Evolutionary conservation across 129 eudicot genomes (phyloP), one percentile per base, ranked within the genome.

Genomic region (Kitagawia praeruptora): DNA sequence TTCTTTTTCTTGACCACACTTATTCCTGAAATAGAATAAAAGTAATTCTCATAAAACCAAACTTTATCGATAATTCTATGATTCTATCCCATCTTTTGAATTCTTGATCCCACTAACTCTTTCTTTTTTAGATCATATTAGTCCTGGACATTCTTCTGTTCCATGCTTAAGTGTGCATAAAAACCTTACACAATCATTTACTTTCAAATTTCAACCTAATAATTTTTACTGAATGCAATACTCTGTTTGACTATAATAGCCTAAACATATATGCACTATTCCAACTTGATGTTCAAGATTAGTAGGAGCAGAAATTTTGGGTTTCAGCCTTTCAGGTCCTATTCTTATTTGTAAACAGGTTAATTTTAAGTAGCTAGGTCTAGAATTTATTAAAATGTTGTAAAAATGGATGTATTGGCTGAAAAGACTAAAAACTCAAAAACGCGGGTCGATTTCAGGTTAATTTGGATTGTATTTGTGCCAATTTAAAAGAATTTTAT

Each of bases 1-100:
- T 67, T 67, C 40, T 67, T 31, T 31, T 23, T 67, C 40, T 67
- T 67, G 41, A 67, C 42, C 73, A 67, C 37, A 67, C 73, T 67
- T 27, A 67, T 67, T 67, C 73, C 41, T 31, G 19, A 31, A 67
- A 67, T 14, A 67, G 73, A 67, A 67, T 67, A 31, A 31, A 66
- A 27, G 34, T n/a, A 8, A 21, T 61, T 66, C 41, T 67, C 39
- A 31, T 67, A 34, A 67, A 67, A 67, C 73, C 37, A 31, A 31
- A 67, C 42, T 67, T 67, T 67, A 27, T 67, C 5, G 1, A 31
- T 67, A 67, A 0, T 67, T 67, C n/a, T n/a, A n/a, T n/a, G n/a
- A n/a, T n/a, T n/a, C 18, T 15, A 28, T 27, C 40, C 38, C 72
- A 66, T 12, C 72, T 64, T 28, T 64, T 25, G 39, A 28, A 28